These are phyloP conservation scores for Cladorrhinum sp. DNA, from an alignment of 2,329 filamentous ascomycete genomes.

Conservation along the genomic window DNA sequence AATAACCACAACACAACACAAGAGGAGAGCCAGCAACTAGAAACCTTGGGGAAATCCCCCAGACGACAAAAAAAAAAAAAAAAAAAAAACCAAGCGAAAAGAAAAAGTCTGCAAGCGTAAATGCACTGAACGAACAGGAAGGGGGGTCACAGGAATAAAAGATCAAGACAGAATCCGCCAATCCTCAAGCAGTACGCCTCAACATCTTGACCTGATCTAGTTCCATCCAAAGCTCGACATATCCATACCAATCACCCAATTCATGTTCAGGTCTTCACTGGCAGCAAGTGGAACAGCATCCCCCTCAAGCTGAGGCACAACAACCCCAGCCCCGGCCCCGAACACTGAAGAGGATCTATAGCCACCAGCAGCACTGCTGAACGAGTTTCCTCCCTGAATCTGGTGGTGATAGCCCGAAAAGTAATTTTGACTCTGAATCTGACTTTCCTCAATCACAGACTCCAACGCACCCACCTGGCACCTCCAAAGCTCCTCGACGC, in stretches of 20 bases:
- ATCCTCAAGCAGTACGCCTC: neutral
- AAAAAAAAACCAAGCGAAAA: conserved; percentile 2
- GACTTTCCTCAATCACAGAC: neutral
- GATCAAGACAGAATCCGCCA: neutral
- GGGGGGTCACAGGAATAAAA: neutral
- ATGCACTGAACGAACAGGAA: neutral
- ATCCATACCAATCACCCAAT: neutral
- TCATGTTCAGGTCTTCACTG: neutral
- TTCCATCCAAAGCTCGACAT: neutral
- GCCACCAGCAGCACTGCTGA: too few species aligned
- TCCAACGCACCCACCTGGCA: too few species aligned
- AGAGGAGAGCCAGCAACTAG: too few species aligned
- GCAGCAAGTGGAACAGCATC: neutral
- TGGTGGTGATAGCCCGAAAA: too few species aligned
- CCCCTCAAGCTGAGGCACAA: too few species aligned
- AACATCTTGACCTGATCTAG: neutral
- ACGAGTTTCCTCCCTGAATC: too few species aligned
- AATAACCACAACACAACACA: too few species aligned
- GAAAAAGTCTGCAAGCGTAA: neutral
- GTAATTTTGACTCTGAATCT: neutral
- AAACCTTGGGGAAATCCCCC: neutral
- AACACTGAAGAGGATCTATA: too few species aligned
- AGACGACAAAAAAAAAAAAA: neutral
- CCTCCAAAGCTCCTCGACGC: too few species aligned
- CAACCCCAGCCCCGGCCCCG: neutral